Evolutionary conservation across 1,284 basidiomycete genomes (phyloP), one percentile per base, ranked within the genome.

Genomic region (Volvariella surrecta): DNA sequence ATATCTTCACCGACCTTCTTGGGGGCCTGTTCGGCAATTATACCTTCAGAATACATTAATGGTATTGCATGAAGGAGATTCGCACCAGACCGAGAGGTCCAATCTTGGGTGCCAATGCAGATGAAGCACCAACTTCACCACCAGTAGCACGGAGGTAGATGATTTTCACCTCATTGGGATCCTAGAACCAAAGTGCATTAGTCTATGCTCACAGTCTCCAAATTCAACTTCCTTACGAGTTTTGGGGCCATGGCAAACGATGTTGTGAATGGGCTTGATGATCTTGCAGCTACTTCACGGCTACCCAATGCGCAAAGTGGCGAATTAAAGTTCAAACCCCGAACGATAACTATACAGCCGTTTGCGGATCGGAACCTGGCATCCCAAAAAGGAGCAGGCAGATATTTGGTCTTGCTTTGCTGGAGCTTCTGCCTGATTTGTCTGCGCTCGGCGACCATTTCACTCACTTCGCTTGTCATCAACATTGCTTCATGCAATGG

Each of bases 1-100:
- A 99, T 99, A 74, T 99, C 96, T 89, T 99, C 96, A 74, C 96
- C 96, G 71, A 99, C 94, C 79, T 99, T 99, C 80, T 99, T 99
- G 63, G 96, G 95, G 48, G 96, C 97, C 94, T 98, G 45, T 44
- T 38, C 4, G 3, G 39, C 20, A 45, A 44, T 32, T n/a, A 10
- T 3, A 40, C 38, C n/a, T 40, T 15, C n/a, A 32, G 1, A 24
- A 42, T 37, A 52, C 39, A 38, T 35, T 22, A 37, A 44, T 43
- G 24, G 24, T 45, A 41, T 20, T 32, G 42, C 20, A 28, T 21
- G 37, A 35, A 17, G 21, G 31, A 41, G 37, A 39, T 39, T 74
- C 91, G 64, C 66, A 98, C 95, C 61, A 99, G 76, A 92, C 95
- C 95, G 59, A 99, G 85, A 73, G 96, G 96, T 82, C 96, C 96